These are phyloP conservation scores for Salix viminalis DNA, from an alignment of 345 rosid species.

Conservation along the genomic window DNA sequence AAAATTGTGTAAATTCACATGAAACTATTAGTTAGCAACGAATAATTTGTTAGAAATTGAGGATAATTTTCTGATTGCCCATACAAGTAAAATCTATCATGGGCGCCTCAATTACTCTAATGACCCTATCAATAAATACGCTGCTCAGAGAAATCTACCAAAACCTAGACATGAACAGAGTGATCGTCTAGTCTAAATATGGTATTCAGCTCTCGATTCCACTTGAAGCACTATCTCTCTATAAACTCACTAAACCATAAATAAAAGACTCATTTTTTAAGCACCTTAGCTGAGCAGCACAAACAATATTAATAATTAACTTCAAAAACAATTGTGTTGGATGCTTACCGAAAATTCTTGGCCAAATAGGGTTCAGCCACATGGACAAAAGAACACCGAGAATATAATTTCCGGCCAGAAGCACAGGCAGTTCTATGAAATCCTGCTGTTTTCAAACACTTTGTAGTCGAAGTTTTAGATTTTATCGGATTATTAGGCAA, in stretches of 20 bases:
- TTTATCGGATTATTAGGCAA: conserved; percentile 24
- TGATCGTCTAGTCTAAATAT: not conserved
- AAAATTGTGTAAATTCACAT: not conserved
- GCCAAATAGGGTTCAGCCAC: conserved; percentile 29
- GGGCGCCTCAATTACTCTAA: not conserved
- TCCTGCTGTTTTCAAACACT: conserved; percentile 30
- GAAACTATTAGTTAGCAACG: not conserved
- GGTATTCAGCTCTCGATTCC: not conserved
- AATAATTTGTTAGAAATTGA: not conserved
- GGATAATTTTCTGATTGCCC: not conserved
- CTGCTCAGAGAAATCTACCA: not conserved
- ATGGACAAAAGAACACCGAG: conserved; percentile 25
- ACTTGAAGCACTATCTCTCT: not conserved
- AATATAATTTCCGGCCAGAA: conserved; percentile 35
- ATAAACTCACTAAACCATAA: not conserved
- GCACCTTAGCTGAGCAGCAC: not conserved
- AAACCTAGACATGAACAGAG: not conserved
- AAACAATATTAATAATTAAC: not conserved
- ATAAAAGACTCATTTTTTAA: not conserved
- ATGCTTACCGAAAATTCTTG: conserved; percentile 39
- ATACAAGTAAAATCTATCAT: not conserved
- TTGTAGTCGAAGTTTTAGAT: conserved; percentile 14
- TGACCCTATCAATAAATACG: not conserved
- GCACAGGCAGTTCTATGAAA: conserved; percentile 24
- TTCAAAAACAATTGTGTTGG: not conserved